phyloP scores from a whole-genome alignment of 495 filamentous ascomycete species.

The Xylaria intraflava region DNA sequence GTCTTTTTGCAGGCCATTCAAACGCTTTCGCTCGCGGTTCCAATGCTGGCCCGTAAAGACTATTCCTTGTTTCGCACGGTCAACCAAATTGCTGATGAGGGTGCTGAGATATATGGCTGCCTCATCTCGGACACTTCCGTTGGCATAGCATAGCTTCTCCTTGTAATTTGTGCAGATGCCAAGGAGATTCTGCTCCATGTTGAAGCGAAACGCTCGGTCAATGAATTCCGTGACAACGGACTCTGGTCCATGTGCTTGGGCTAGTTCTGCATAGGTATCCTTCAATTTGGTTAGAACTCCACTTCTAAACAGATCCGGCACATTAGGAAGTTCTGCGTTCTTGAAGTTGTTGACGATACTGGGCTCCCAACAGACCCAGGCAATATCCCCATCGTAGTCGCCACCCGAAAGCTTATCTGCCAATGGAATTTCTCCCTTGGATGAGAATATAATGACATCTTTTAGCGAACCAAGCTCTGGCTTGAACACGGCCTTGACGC shows the following conservation, averaged over 20 bases:
- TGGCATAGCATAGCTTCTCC: constrained; percentile 58
- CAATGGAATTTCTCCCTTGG: constrained; percentile 59
- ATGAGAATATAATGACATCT: constrained; percentile 82
- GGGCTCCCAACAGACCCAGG: constrained; percentile 87
- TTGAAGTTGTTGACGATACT: constrained; percentile 65
- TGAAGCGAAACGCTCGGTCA: constrained; percentile 54
- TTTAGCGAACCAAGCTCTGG: constrained; percentile 65
- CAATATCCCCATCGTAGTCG: constrained; percentile 90
- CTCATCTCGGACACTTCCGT: constrained; percentile 49
- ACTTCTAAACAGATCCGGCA: constrained; percentile 42
- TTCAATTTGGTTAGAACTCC: constrained; percentile 56
- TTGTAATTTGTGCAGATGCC: constrained; percentile 72
- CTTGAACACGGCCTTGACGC: constrained; percentile 51
- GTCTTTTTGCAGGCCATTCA: constrained; percentile 18
- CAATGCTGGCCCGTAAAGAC: constrained; percentile 55
- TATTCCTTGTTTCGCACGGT: constrained; percentile 72
- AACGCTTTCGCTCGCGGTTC: constrained; percentile 41
- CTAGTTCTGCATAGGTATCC: constrained; percentile 44
- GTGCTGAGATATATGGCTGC: constrained; percentile 55
- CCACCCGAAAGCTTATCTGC: constrained; percentile 83
- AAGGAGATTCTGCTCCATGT: constrained; percentile 57
- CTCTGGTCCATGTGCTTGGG: constrained; percentile 7
- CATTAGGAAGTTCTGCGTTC: constrained; percentile 55
- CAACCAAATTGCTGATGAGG: constrained; percentile 73
- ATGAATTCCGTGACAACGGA: constrained; percentile 42